Evolutionary conservation across 805 yeast species (phyloP).

Genomic region (Candida glaebosa): DNA sequence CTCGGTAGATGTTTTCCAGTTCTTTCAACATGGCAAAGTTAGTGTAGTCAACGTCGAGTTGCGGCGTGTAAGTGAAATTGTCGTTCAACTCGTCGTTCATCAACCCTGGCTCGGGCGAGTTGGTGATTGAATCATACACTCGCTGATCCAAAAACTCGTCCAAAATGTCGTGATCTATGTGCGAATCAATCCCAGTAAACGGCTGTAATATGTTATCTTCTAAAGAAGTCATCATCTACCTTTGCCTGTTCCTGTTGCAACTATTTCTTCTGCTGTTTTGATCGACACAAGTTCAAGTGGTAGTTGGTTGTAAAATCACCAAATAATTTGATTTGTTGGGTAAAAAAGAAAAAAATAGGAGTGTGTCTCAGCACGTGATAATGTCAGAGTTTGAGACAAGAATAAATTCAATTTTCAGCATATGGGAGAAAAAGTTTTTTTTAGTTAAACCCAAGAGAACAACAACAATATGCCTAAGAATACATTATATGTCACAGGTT

Average conservation of each 20-base stretch:
- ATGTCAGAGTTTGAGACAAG: neutral
- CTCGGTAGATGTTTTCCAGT: neutral
- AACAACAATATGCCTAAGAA: slow-evolving; percentile 34
- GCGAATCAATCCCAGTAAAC: neutral
- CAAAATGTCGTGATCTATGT: slow-evolving; percentile 45
- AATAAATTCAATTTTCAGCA: neutral
- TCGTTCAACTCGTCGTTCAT: neutral
- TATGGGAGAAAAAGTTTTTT: neutral
- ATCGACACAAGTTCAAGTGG: neutral
- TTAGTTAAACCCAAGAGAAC: neutral
- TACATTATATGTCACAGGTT: slow-evolving; percentile 58
- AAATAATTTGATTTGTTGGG: slow-evolving; percentile 1
- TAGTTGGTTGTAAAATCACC: too few relatives aligned
- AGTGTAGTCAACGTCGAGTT: slow-evolving; percentile 8
- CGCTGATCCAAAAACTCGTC: slow-evolving; percentile 57
- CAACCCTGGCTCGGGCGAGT: slow-evolving; percentile 8
- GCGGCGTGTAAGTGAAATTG: slow-evolving; percentile 2
- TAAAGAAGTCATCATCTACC: slow-evolving; percentile 3
- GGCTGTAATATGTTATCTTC: slow-evolving; percentile 2
- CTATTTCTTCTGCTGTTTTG: neutral
- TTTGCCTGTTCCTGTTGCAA: neutral
- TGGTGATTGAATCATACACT: slow-evolving; percentile 36
- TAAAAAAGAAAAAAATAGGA: slow-evolving; percentile 1
- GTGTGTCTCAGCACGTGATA: neutral
- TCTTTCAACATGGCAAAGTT: neutral